Evolutionary conservation across 2,329 filamentous ascomycete genomes (phyloP).

Genomic region (Exophiala sp.): DNA sequence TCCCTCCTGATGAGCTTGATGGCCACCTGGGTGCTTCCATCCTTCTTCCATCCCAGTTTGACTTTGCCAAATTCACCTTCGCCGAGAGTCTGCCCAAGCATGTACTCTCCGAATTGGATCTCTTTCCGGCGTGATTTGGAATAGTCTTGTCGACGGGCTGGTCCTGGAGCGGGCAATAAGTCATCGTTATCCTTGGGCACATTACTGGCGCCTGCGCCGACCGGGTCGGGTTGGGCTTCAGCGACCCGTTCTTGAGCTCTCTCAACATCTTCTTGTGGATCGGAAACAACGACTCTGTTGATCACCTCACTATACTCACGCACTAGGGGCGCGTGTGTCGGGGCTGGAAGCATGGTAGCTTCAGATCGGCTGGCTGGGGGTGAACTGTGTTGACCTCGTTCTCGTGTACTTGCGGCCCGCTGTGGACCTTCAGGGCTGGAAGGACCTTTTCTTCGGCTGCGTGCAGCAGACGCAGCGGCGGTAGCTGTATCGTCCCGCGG

Average conservation of each 20-base stretch:
- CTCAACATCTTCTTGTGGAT: constrained; percentile 69
- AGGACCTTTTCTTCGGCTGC: constrained; percentile 47
- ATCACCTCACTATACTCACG: constrained; percentile 77
- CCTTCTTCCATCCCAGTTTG: constrained; percentile 96
- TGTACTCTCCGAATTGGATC: constrained; percentile 91
- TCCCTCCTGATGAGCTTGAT: constrained; percentile 97
- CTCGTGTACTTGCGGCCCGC: constrained; percentile 40
- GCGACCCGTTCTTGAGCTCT: constrained; percentile 67
- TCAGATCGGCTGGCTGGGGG: constrained; percentile 33
- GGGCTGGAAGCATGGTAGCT: constrained; percentile 52
- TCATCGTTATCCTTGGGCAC: constrained; percentile 39
- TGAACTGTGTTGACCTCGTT: constrained; percentile 36
- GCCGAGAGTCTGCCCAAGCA: constrained; percentile 89
- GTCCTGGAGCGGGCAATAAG: constrained; percentile 30
- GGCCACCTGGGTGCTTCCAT: constrained; percentile 88
- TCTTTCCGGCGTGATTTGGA: constrained; percentile 62
- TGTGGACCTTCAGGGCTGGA: constrained; percentile 47
- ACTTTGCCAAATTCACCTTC: constrained; percentile 99
- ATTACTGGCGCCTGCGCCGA: constrained; percentile 49
- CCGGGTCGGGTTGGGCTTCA: constrained; percentile 50
- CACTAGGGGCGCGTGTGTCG: constrained; percentile 58
- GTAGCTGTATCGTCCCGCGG: constrained; percentile 33
- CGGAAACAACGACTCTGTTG: constrained; percentile 71
- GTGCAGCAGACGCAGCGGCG: constrained; percentile 34
- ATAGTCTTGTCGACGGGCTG: constrained; percentile 55